Conservation (phyloP, 2,329 filamentous ascomycete genomes). For the Nigrospora osmanthi region DNA sequence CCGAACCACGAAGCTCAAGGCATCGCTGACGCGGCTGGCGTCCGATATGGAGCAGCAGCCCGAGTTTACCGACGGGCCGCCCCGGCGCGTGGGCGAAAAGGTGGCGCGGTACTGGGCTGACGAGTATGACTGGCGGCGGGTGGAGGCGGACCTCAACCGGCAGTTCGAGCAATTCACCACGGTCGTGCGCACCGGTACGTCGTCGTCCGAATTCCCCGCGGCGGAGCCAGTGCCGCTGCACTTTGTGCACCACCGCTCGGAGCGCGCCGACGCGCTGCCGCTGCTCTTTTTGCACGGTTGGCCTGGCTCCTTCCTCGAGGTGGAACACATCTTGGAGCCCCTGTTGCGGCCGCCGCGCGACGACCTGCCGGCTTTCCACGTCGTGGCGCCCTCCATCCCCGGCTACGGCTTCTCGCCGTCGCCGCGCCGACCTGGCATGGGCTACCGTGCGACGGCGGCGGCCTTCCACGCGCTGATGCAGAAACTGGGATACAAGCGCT, state of each 20-base stretch:
- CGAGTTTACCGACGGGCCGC: neutral
- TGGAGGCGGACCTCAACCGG: slow-evolving; percentile 3
- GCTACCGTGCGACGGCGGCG: slow-evolving; percentile 16
- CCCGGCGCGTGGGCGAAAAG: slow-evolving; percentile 1
- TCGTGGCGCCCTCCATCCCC: slow-evolving; percentile 35
- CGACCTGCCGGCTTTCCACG: slow-evolving; percentile 30
- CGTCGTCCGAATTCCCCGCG: too few relatives aligned
- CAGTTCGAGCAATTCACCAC: slow-evolving; percentile 1
- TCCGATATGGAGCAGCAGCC: neutral
- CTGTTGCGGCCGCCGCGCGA: slow-evolving; percentile 18
- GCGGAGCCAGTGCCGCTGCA: slow-evolving; percentile 10
- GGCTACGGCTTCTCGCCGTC: slow-evolving; percentile 34
- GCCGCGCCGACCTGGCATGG: slow-evolving; percentile 21
- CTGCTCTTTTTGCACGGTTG: slow-evolving; percentile 34
- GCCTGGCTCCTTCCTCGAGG: slow-evolving; percentile 32
- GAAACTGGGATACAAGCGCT: slow-evolving; percentile 26
- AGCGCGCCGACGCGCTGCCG: slow-evolving; percentile 23
- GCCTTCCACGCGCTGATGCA: slow-evolving; percentile 30
- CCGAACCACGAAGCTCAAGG: neutral
- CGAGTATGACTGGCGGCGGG: slow-evolving; percentile 2
- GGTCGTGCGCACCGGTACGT: neutral
- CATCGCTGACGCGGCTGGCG: neutral
- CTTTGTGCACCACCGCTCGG: slow-evolving; percentile 19
- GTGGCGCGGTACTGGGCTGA: slow-evolving; percentile 2
- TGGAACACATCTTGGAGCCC: slow-evolving; percentile 22